Percentiles rank a stretch among this genome's conserved stretches.
Conservation (phyloP, 225 moss, liverwort and hornwort genomes). For the Polytrichum formosum region DNA sequence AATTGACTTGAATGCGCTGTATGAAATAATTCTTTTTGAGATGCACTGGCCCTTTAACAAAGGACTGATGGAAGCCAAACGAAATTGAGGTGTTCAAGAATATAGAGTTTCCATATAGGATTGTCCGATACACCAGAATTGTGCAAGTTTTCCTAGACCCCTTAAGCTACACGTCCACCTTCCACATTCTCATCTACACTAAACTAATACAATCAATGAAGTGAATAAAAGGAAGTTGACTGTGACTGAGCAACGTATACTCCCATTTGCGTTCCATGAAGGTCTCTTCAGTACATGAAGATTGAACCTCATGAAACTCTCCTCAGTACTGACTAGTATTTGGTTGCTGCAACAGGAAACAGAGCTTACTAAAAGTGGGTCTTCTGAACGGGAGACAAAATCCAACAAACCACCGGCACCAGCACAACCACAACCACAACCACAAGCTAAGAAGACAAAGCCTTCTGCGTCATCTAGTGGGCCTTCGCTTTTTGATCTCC, state of each 20-base stretch:
- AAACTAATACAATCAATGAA: not conserved
- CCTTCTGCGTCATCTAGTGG: conserved; percentile 23
- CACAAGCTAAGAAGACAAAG: conserved; percentile 22
- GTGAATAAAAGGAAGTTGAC: no score
- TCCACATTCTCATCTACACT: not conserved
- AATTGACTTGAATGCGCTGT: no score
- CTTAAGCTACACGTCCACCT: no score
- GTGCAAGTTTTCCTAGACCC: no score
- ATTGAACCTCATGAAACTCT: not conserved
- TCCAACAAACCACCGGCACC: not conserved
- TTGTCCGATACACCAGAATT: no score
- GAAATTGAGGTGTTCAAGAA: no score
- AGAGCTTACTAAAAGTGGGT: conserved; percentile 18
- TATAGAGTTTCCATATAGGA: no score
- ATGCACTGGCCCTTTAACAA: no score
- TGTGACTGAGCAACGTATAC: not conserved
- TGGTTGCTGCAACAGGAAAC: conserved; percentile 11
- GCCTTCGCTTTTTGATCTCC: conserved; percentile 81
- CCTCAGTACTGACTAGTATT: not conserved
- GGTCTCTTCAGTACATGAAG: not conserved
- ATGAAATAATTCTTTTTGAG: no score
- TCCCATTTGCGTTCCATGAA: not conserved
- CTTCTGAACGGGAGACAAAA: conserved; percentile 14
- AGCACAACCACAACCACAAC: no score
- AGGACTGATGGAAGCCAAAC: no score